Evolutionary conservation across 495 filamentous ascomycete species (phyloP).

Genomic region (Hypoxylon subgilvum): DNA sequence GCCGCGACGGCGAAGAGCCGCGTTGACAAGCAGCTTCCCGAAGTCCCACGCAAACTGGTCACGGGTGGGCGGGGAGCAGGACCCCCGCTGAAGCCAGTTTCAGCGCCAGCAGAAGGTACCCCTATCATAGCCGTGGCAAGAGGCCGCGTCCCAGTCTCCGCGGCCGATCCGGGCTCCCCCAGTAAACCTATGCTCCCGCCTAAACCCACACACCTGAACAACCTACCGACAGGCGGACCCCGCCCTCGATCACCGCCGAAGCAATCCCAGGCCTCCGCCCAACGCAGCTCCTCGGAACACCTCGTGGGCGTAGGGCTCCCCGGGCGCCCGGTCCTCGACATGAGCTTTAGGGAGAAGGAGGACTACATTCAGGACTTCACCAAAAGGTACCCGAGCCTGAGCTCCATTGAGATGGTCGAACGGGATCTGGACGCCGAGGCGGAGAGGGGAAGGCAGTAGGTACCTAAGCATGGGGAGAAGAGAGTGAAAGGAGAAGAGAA

Average conservation of each 20-base stretch:
- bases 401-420: conserved; percentile 82
- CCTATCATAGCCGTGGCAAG: conserved; percentile 15
- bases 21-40: conserved; percentile 34
- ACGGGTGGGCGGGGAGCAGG: conserved; percentile 18
- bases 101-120: conserved; percentile 28
- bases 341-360: conserved; percentile 57
- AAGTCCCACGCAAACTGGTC: conserved; percentile 28
- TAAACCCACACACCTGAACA: conserved; percentile 60
- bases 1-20: conserved; percentile 31
- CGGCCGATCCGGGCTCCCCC: conserved; percentile 27
- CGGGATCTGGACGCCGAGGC: conserved; percentile 49
- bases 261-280: conserved; percentile 20
- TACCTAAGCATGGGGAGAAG: neutral
- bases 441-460: conserved; percentile 20
- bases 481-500: conserved; percentile 1
- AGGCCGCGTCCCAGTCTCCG: too few relatives aligned
- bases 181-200: conserved; percentile 41
- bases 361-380: conserved; percentile 70
- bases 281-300: conserved; percentile 38
- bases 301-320: conserved; percentile 51
- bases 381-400: conserved; percentile 80
- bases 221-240: conserved; percentile 47
- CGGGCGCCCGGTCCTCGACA: conserved; percentile 51
- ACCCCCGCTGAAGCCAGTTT: conserved; percentile 32
- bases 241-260: conserved; percentile 48